Percentiles rank a stretch among this genome's conserved stretches.
Conservation (phyloP, 768 basidiomycete genomes). For the Boletus tylopilopsis region DNA sequence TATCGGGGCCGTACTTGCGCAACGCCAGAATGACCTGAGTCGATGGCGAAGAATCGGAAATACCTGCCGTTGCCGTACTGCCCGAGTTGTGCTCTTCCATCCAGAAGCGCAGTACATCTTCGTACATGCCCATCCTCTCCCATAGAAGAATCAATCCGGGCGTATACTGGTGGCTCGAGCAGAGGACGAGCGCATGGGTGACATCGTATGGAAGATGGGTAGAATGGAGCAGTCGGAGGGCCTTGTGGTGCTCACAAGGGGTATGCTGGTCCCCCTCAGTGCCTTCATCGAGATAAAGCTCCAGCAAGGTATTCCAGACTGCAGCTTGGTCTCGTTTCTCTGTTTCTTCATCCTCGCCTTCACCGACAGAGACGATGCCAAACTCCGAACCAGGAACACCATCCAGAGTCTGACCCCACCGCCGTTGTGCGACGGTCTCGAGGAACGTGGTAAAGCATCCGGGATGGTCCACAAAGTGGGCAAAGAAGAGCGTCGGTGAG, state of each 20-base stretch:
- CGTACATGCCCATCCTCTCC: conserved; percentile 95
- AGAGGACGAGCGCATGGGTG: conserved; percentile 92
- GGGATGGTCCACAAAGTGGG: conserved; percentile 90
- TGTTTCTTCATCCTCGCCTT: conserved; percentile 39
- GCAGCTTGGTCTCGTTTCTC: conserved; percentile 73
- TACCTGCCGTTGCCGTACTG: neutral
- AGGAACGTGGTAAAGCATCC: conserved; percentile 82
- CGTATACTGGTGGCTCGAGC: conserved; percentile 79
- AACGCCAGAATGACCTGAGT: conserved; percentile 67
- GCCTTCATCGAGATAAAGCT: conserved; percentile 72
- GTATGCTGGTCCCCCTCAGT: conserved; percentile 21
- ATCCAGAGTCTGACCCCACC: conserved; percentile 77
- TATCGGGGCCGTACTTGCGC: conserved; percentile 64
- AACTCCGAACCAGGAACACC: conserved; percentile 18
- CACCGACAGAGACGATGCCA: conserved; percentile 6
- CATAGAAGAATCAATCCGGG: conserved; percentile 85
- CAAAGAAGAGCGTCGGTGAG: conserved; percentile 85
- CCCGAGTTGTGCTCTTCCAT: conserved; percentile 59
- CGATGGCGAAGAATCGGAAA: conserved; percentile 33
- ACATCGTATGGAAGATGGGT: conserved; percentile 71
- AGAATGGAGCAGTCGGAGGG: conserved; percentile 65
- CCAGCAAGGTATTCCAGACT: conserved; percentile 94
- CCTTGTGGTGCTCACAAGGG: conserved; percentile 45
- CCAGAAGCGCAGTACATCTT: conserved; percentile 91
- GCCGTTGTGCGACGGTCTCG: conserved; percentile 73